These are phyloP conservation scores for Elongisporangium anandrum DNA, from an alignment of 352 stramenopile species.

Conservation along the genomic window DNA sequence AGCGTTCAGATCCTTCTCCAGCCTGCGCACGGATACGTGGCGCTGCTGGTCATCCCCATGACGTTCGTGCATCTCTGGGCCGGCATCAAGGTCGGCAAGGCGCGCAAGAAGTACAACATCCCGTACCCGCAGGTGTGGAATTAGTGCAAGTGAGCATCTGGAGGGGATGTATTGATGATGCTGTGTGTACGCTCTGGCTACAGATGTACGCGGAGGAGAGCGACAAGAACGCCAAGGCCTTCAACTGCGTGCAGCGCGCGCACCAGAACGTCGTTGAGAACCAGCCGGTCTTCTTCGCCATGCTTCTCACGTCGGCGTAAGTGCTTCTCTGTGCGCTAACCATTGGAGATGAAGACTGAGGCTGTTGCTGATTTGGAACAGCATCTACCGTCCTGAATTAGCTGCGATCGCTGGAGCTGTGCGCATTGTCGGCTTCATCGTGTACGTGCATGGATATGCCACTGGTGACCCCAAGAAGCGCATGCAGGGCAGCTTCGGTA, in stretches of 20 bases:
- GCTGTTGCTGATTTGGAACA: conserved; percentile 11
- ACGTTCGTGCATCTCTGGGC: conserved; percentile 61
- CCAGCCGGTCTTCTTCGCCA: conserved; percentile 52
- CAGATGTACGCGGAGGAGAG: conserved; percentile 87
- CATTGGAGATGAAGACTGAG: too few species aligned
- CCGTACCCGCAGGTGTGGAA: conserved; percentile 40
- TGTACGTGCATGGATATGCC: conserved; percentile 62
- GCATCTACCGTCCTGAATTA: conserved; percentile 49
- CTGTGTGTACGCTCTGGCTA: too few species aligned
- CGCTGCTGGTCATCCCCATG: conserved; percentile 47
- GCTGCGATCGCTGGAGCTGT: conserved; percentile 51
- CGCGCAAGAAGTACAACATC: conserved; percentile 65
- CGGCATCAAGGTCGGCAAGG: conserved; percentile 41
- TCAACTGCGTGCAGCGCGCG: conserved; percentile 90
- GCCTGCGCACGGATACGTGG: conserved; percentile 56
- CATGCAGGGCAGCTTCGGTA: conserved; percentile 54
- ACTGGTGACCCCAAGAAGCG: conserved; percentile 61
- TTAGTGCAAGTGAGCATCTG: neutral
- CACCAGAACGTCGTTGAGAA: conserved; percentile 93
- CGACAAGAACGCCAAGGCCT: conserved; percentile 84
- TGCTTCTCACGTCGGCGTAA: conserved; percentile 57
- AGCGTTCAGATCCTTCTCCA: conserved; percentile 43
- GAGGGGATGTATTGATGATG: too few species aligned
- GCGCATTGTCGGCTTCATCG: conserved; percentile 54
- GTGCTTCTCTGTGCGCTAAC: too few species aligned